phyloP scores from a whole-genome alignment of 495 filamentous ascomycete genomes.

The Penicillium waksmanii region DNA sequence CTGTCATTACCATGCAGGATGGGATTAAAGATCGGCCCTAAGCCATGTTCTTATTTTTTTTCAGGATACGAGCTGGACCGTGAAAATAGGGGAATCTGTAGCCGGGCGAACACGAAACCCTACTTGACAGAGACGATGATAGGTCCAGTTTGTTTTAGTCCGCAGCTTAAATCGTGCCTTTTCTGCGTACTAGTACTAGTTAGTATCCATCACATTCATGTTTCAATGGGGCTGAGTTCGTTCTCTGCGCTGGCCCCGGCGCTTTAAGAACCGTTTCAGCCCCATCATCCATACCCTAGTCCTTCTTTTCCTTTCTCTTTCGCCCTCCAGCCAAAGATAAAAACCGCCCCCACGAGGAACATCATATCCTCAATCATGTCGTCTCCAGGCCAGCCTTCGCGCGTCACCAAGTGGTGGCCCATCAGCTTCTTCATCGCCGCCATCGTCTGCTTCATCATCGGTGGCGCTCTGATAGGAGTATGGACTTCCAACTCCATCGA shows the following conservation, averaged over 20 bases:
- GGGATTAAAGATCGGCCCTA: neutral
- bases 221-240: constrained; percentile 12
- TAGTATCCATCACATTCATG: neutral
- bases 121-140: constrained; percentile 1
- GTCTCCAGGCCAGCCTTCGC: constrained; percentile 4
- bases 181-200: neutral
- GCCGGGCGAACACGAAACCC: neutral
- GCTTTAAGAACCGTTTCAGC: neutral
- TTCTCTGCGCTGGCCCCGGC: neutral
- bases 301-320: constrained; percentile 3
- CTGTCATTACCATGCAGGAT: neutral
- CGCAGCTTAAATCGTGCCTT: neutral
- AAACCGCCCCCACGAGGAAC: neutral
- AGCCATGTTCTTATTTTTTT: neutral
- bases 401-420: constrained; percentile 26
- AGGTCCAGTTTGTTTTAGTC: constrained; percentile 1
- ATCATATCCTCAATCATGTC: constrained; percentile 1
- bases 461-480: constrained; percentile 26
- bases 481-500: constrained; percentile 12
- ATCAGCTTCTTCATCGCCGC: constrained; percentile 28
- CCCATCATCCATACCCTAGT: constrained; percentile 10
- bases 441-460: constrained; percentile 27
- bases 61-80: constrained; percentile 13
- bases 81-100: neutral
- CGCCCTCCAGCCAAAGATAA: neutral